phyloP scores from a whole-genome alignment of 306 rosid species.

The Carpinus fangiana region DNA sequence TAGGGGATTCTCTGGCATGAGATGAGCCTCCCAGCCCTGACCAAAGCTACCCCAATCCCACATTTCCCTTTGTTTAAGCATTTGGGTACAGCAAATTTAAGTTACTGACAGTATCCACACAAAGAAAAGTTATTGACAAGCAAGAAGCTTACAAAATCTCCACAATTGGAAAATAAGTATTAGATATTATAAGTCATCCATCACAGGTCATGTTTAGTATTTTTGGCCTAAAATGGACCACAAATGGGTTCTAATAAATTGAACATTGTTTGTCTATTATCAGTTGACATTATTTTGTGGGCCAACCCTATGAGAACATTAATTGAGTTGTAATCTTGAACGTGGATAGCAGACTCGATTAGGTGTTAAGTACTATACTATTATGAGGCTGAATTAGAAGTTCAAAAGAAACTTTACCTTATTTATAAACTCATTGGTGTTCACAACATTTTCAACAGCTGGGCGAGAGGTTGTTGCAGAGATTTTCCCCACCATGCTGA shows the following conservation, averaged over 20 bases:
- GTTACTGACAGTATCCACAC: background rate
- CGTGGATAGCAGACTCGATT: background rate
- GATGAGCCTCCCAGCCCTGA: background rate
- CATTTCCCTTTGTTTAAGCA: background rate
- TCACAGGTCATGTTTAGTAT: background rate
- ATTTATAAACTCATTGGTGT: constrained; percentile 27
- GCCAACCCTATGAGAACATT: background rate
- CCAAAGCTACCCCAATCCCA: background rate
- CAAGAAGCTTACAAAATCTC: background rate
- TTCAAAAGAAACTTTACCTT: constrained; percentile 37
- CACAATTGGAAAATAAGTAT: background rate
- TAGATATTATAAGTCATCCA: background rate
- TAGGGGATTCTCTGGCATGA: background rate
- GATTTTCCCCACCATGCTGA: constrained; percentile 33
- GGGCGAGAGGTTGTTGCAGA: constrained; percentile 29
- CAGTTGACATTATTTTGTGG: background rate
- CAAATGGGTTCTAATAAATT: background rate
- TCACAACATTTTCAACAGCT: constrained; percentile 34
- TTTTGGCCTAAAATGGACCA: background rate
- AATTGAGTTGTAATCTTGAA: background rate
- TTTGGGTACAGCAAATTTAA: background rate
- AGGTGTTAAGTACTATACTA: background rate
- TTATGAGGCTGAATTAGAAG: background rate
- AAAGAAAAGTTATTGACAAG: background rate
- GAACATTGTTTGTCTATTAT: background rate